Evolutionary conservation across 1,284 basidiomycete genomes (phyloP).

Genomic region (Mycosarcoma maydis): DNA sequence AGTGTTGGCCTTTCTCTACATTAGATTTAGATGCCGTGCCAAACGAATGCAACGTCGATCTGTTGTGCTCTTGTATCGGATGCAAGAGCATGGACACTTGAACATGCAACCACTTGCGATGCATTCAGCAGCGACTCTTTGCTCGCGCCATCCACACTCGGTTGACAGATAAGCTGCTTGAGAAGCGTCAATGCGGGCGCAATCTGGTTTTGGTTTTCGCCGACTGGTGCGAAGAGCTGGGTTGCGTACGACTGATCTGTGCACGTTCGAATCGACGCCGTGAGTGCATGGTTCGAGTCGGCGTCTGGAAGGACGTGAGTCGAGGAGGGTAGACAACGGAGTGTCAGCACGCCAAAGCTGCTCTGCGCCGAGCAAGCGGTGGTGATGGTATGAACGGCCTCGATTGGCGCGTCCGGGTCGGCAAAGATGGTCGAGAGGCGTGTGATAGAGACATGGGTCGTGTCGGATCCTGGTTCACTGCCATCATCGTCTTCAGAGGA

Average conservation of each 20-base stretch:
- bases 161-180: background rate
- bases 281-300: background rate
- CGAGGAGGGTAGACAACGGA: background rate
- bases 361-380: slow-evolving; percentile 7
- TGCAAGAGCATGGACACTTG: slow-evolving; percentile 9
- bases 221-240: slow-evolving; percentile 17
- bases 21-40: slow-evolving; percentile 33
- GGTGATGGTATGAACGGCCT: slow-evolving; percentile 17
- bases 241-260: slow-evolving; percentile 7
- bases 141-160: background rate
- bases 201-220: background rate
- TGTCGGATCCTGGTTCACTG: slow-evolving; percentile 28
- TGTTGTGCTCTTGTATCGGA: slow-evolving; percentile 2
- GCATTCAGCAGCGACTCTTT: background rate
- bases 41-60: slow-evolving; percentile 29
- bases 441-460: slow-evolving; percentile 8
- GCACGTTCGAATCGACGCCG: background rate
- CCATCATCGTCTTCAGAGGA: slow-evolving; percentile 15
- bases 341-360: slow-evolving; percentile 28
- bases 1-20: background rate
- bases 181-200: background rate
- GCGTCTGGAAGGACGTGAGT: background rate
- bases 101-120: slow-evolving; percentile 19
- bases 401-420: background rate
- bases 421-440: background rate